A percentile compares a stretch with the other conserved stretches of the same genome.
Evolutionary conservation across 176 grass and related monocot genomes (phyloP).

Genomic region (Avena sativa): DNA sequence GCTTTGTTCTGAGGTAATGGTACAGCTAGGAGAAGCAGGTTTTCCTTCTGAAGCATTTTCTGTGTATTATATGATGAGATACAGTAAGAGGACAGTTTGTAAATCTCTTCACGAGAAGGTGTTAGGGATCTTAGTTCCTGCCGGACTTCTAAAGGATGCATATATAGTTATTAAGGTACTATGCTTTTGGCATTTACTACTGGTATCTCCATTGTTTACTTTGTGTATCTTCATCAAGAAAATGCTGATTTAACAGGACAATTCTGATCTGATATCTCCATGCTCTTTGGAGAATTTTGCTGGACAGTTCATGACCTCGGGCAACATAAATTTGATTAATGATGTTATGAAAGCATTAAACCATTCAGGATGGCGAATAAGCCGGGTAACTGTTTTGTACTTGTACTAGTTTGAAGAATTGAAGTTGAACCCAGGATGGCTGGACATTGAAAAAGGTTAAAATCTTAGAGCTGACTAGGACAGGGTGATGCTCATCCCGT

Average conservation of each 20-base stretch:
- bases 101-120: conserved; percentile 92
- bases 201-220: conserved; percentile 34
- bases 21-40: conserved; percentile 76
- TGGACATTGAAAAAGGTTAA: background rate
- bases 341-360: conserved; percentile 94
- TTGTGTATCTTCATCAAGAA: conserved; percentile 31
- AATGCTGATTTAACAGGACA: conserved; percentile 68
- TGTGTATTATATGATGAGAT: conserved; percentile 94
- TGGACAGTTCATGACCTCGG: conserved; percentile 79
- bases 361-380: conserved; percentile 67
- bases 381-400: conserved; percentile 57
- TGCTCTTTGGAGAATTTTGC: conserved; percentile 80
- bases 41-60: conserved; percentile 96
- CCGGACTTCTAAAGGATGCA: conserved; percentile 87
- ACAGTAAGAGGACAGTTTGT: conserved; percentile 76
- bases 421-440: conserved; percentile 15
- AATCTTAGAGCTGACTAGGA: conserved; percentile 24
- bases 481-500: background rate
- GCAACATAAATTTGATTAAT: conserved; percentile 98
- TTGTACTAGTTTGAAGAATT: conserved; percentile 3
- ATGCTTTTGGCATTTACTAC: conserved; percentile 23
- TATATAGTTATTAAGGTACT: conserved; percentile 90
- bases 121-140: conserved; percentile 71
- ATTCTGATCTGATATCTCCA: conserved; percentile 61
- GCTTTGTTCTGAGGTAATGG: conserved; percentile 82